Base-by-base conservation (phyloP, 2,329 filamentous ascomycete species). In the Pseudocercospora crystallina region DNA sequence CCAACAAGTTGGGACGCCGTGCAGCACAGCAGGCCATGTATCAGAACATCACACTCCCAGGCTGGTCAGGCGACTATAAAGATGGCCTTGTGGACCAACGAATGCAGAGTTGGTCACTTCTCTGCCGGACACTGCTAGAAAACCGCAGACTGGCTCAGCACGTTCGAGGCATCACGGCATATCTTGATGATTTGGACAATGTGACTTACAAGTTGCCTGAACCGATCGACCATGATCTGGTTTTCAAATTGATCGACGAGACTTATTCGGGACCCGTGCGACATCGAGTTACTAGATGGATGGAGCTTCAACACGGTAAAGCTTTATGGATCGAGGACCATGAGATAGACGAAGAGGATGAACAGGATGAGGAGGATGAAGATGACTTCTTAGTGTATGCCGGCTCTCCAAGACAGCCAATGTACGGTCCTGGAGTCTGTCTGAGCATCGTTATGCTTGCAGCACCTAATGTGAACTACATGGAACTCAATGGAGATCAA, bases 121-220 rank as follows among this genome's bases (percentile, higher is more conserved):
- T 48, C 8, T 49, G 38, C 13, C 47, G 47, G 20, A 49, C 47
- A n/a, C n/a, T 49, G 7, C 38, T 49, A n/a, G 39, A 36, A 13
- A 49, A 17, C 39, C 39, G 38, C 5, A 14, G 0, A 9, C 40
- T 49, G 12, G 32, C 47, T 8, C 43, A n/a, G 14, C 30, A 38
- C 31, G 47, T 49, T 20, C 43, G 26, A 33, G 11, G 5, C n/a
- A 11, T 47, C 35, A 15, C 30, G 2, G 43, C 35, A 10, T 39
- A 31, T 17, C 12, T 47, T 13, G 20, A 38, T 35, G 43, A 39
- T 10, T 10, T 8, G 13, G 17, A 47, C 13, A 33, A 26, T 12
- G 7, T 35, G 31, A 26, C 35, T 13, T 37, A 37, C 13, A 8
- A n/a, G 8, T 10, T 37, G 8, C 35, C 35, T 8, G 11, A 10